Evolutionary conservation across 768 basidiomycete genomes (phyloP).

Genomic region (Agaricus sinodeliciosus): DNA sequence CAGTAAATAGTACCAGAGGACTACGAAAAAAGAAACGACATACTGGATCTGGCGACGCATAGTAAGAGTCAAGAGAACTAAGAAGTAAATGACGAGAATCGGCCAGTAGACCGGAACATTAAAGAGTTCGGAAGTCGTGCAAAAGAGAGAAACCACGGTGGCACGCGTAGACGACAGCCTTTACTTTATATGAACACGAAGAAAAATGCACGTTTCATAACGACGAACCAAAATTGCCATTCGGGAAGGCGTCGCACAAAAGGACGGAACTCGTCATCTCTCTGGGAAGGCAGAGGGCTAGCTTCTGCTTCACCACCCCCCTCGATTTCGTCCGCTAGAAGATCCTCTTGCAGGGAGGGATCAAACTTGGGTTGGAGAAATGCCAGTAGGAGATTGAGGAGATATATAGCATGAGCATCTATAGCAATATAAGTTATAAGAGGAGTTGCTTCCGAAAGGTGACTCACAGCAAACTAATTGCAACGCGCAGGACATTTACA

Average conservation of each 20-base stretch:
- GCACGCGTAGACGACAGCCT: conserved; percentile 93
- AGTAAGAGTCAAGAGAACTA: conserved; percentile 87
- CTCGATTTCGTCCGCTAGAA: conserved; percentile 92
- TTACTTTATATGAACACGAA: conserved; percentile 3
- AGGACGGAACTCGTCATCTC: conserved; percentile 94
- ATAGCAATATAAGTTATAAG: conserved; percentile 10
- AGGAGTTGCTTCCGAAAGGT: not conserved
- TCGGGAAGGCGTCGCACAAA: conserved; percentile 94
- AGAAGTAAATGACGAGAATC: conserved; percentile 95
- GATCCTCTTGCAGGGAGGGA: conserved; percentile 89
- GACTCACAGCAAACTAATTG: conserved; percentile 63
- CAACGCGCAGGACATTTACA: conserved; percentile 1
- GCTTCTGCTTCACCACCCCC: conserved; percentile 68
- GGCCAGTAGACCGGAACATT: conserved; percentile 99
- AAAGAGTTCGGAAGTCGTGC: conserved; percentile 78
- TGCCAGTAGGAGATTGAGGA: conserved; percentile 91
- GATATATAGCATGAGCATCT: conserved; percentile 91
- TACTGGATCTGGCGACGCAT: conserved; percentile 96
- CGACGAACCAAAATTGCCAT: conserved; percentile 87
- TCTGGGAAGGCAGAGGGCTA: conserved; percentile 54
- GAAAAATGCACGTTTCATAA: not conserved
- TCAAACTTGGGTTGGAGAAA: conserved; percentile 99
- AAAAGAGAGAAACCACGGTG: conserved; percentile 70
- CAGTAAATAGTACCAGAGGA: conserved; percentile 7
- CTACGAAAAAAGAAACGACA: conserved; percentile 23